These are phyloP conservation scores for Jackrogersella minutella DNA, from an alignment of 495 filamentous ascomycete species.

Conservation along the genomic window DNA sequence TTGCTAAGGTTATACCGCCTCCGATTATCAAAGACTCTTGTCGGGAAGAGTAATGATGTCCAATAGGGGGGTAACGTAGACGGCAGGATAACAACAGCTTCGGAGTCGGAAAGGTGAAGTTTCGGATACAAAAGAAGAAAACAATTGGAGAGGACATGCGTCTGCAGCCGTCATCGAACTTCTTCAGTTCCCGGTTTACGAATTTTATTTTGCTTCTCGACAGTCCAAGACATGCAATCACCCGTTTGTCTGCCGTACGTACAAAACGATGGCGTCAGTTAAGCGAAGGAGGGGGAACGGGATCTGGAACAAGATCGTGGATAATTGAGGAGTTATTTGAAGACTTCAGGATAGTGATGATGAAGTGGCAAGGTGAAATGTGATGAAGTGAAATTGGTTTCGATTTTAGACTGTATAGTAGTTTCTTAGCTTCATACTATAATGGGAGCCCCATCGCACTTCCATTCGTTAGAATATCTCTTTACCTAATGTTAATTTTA, in stretches of 20 bases:
- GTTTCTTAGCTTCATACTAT: too few species aligned
- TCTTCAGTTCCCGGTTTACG: constrained; percentile 16
- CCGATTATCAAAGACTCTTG: constrained; percentile 13
- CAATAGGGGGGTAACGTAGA: constrained; percentile 23
- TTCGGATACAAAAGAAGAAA: constrained; percentile 12
- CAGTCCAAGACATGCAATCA: constrained; percentile 18
- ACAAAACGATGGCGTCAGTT: neutral
- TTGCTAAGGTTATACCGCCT: constrained; percentile 19
- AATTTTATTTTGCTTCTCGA: neutral
- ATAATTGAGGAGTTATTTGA: constrained; percentile 24
- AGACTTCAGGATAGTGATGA: constrained; percentile 6
- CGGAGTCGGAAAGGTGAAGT: constrained; percentile 2
- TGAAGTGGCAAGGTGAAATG: constrained; percentile 5
- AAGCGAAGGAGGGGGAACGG: constrained; percentile 1
- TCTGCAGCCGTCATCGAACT: constrained; percentile 21
- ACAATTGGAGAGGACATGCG: constrained; percentile 19
- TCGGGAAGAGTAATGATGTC: neutral
- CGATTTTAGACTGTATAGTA: too few species aligned
- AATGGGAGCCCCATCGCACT: too few species aligned
- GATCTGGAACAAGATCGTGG: constrained; percentile 13
- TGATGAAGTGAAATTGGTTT: constrained; percentile 7
- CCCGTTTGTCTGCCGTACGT: constrained; percentile 25
- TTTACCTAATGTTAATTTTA: too few species aligned
- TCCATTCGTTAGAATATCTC: too few species aligned
- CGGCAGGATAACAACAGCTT: constrained; percentile 33